These are phyloP conservation scores for Nidularia pulvinata DNA, from an alignment of 768 basidiomycete species.

Conservation along the genomic window DNA sequence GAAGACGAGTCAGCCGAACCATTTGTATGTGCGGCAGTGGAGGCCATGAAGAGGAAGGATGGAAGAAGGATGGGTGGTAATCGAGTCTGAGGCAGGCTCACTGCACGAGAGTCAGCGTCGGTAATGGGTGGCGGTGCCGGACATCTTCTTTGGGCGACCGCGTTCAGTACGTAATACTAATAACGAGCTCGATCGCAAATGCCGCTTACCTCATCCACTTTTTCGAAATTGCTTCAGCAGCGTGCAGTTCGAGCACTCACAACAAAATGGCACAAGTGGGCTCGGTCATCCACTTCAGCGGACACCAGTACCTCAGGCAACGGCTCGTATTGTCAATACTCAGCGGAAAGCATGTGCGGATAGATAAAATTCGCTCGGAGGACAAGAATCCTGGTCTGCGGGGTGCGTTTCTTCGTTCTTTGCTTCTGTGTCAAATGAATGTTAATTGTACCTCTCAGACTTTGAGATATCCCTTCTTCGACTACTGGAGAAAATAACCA, in stretches of 20 bases:
- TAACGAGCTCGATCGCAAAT: too few relatives aligned
- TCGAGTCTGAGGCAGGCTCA: neutral
- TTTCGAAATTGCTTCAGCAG: too few relatives aligned
- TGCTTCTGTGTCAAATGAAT: neutral
- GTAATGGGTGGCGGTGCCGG: neutral
- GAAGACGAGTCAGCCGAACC: conserved; percentile 8
- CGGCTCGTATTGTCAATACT: conserved; percentile 89
- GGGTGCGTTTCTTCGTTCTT: conserved; percentile 43
- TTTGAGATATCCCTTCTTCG: conserved; percentile 92
- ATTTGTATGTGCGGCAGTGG: conserved; percentile 15
- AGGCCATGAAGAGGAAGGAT: neutral
- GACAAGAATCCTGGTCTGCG: conserved; percentile 96
- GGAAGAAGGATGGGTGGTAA: neutral
- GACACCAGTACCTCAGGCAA: conserved; percentile 82
- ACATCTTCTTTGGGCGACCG: conserved; percentile 5
- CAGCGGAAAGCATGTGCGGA: conserved; percentile 81
- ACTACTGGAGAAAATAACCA: conserved; percentile 87
- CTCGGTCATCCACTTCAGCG: conserved; percentile 60
- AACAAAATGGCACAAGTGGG: conserved; percentile 38
- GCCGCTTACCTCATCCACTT: too few relatives aligned
- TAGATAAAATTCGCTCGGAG: conserved; percentile 86
- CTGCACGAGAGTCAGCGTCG: neutral
- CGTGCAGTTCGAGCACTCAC: too few relatives aligned
- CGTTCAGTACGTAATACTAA: conserved; percentile 17
- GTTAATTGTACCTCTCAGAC: conserved; percentile 42